A percentile compares a stretch with the other conserved stretches of the same genome.
These are phyloP conservation scores for Coelastrella sp. DNA, from an alignment of 139 green algal genomes.

Conservation along the genomic window DNA sequence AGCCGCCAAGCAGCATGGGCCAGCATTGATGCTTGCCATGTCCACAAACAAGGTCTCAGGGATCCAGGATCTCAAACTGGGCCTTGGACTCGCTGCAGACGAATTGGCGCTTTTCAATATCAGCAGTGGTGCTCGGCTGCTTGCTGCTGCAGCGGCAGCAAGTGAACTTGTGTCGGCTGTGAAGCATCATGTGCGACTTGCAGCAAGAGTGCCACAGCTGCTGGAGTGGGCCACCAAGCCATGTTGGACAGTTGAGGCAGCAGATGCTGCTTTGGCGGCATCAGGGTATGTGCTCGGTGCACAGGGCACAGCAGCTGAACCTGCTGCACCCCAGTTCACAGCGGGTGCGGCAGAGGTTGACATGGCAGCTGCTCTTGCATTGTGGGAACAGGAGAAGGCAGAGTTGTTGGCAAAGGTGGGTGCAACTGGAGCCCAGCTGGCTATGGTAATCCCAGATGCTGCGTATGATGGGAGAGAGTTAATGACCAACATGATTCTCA, in stretches of 20 bases:
- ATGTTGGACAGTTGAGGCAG: background rate
- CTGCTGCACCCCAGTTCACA: slow-evolving; percentile 14
- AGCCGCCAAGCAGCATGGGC: slow-evolving; percentile 20
- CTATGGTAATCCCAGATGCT: background rate
- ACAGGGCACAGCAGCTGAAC: slow-evolving; percentile 8
- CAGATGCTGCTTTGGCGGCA: background rate
- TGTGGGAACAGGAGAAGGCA: slow-evolving; percentile 20
- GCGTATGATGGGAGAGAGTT: background rate
- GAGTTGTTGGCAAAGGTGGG: background rate
- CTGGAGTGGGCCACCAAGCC: background rate
- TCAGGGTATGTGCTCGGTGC: slow-evolving; percentile 21
- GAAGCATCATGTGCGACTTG: slow-evolving; percentile 22
- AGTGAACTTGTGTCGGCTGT: slow-evolving; percentile 14
- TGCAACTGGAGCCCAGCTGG: background rate
- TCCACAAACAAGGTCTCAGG: background rate
- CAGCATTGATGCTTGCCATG: slow-evolving; percentile 12
- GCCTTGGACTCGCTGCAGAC: slow-evolving; percentile 51
- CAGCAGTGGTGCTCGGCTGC: background rate
- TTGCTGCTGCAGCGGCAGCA: background rate
- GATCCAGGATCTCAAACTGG: background rate
- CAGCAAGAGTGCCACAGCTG: slow-evolving; percentile 30
- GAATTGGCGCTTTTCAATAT: background rate
- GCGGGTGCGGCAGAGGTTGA: background rate
- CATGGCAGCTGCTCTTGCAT: background rate
- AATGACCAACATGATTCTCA: background rate